These are phyloP conservation scores for Ustilago loliicola DNA, from an alignment of 1,284 basidiomycete species.

Conservation along the genomic window DNA sequence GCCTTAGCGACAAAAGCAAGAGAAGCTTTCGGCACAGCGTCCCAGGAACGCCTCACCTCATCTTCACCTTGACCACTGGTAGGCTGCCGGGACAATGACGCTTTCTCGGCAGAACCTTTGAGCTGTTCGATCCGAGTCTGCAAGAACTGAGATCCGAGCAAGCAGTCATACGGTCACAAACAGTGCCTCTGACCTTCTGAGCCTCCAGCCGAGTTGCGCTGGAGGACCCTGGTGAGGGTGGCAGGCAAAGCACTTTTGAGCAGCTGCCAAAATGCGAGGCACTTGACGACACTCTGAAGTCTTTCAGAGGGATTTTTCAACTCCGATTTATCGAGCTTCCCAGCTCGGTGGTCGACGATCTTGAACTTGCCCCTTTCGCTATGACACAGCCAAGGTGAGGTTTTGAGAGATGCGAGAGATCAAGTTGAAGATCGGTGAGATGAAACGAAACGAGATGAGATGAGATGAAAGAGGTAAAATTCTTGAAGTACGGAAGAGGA, in stretches of 20 bases:
- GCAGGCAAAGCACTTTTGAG: constrained; percentile 13
- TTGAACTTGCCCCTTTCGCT: neutral
- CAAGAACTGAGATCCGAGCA: neutral
- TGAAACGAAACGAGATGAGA: neutral
- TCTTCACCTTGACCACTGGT: too few species aligned
- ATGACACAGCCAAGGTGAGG: neutral
- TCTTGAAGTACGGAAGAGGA: neutral
- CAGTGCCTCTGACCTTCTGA: too few species aligned
- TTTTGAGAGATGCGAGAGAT: neutral
- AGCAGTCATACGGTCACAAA: neutral
- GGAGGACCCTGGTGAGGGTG: too few species aligned
- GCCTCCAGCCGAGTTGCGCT: too few species aligned
- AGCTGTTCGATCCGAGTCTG: neutral
- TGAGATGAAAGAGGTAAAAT: neutral
- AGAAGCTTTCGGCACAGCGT: neutral
- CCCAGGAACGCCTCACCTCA: neutral
- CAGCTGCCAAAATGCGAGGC: constrained; percentile 1
- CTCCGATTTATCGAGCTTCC: constrained; percentile 3
- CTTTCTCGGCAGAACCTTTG: neutral
- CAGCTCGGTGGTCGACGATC: constrained; percentile 10
- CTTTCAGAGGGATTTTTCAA: neutral
- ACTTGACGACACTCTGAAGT: neutral
- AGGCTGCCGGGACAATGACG: too few species aligned
- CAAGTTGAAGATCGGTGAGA: neutral
- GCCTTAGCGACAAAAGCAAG: neutral